phyloP scores from a whole-genome alignment of 2,329 filamentous ascomycete genomes.

The Colletotrichum simmondsii region DNA sequence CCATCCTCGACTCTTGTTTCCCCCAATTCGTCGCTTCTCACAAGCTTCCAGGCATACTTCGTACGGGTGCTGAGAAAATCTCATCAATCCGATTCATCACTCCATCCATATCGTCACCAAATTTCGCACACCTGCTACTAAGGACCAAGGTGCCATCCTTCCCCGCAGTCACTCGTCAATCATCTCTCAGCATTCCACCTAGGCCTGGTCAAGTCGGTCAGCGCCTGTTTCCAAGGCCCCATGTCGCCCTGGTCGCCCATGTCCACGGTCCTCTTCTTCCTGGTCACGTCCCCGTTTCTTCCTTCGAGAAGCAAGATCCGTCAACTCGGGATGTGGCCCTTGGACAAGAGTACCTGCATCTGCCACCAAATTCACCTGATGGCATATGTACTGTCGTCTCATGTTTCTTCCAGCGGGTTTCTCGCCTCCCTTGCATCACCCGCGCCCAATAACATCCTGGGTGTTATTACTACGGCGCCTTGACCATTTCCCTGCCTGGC shows the following conservation, averaged over 20 bases:
- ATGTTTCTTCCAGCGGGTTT: slow-evolving; percentile 25
- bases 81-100: slow-evolving; percentile 19
- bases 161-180: slow-evolving; percentile 29
- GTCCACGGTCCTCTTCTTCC: slow-evolving; percentile 12
- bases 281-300: slow-evolving; percentile 26
- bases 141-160: slow-evolving; percentile 15
- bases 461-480: slow-evolving; percentile 7
- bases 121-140: slow-evolving; percentile 6
- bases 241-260: neutral
- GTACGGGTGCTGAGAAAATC: neutral
- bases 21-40: neutral
- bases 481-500: neutral
- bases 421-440: slow-evolving; percentile 17
- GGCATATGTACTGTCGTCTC: neutral
- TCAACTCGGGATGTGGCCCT: slow-evolving; percentile 7
- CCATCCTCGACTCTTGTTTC: neutral
- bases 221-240: neutral
- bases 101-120: slow-evolving; percentile 5
- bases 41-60: neutral
- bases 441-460: slow-evolving; percentile 7
- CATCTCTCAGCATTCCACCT: neutral
- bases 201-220: slow-evolving; percentile 3
- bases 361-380: neutral
- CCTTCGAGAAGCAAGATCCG: slow-evolving; percentile 30
- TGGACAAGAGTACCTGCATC: neutral